Base-by-base conservation (phyloP, 2,329 filamentous ascomycete genomes). In the Celoporthe dispersa region DNA sequence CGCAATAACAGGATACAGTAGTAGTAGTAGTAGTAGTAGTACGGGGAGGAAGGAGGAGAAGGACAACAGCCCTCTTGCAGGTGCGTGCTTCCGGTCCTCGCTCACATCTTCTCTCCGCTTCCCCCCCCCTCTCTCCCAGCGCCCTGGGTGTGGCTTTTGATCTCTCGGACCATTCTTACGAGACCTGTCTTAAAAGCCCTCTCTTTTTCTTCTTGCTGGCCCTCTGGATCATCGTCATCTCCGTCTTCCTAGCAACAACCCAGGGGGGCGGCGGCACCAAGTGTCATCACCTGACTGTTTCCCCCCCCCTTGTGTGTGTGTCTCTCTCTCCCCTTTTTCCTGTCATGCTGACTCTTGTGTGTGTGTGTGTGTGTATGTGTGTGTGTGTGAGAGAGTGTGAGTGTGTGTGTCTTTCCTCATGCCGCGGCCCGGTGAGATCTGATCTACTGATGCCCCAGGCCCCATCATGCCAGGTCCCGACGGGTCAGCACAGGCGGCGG, bases 111-210 rank as follows among this genome's bases (percentile, higher is more conserved):
- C 19, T 48, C 44, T 48, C 19, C 3, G 5, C 12, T 8, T 39
- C 37, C 37, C 37, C 37, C 9, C 9, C 37, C 37, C 2, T 39
- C 31, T n/a, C 22, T 25, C 57, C 57, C 33, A 14, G 33, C 31
- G 3, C 8, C 31, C 11, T 37, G 57, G 57, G 33, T 25, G 57
- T 60, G 57, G 57, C 57, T 60, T 60, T 48, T 48, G 11, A 8
- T n/a, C 22, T 22, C n/a, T 37, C 31, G 57, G 57, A 22, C 57
- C 53, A 33, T 57, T 60, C 35, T 60, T 60, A 60, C 57, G 33
- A 60, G 57, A 60, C 57, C 19, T 60, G 57, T 60, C 57, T 60
- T n/a, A 37, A 37, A n/a, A 33, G 16, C 16, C 19, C 25, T 16
- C 7, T 55, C 5, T 48, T 5, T 12, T 31, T 25, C 14, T 19